phyloP scores from a whole-genome alignment of 345 rosid genomes.

The Linum trigynum region DNA sequence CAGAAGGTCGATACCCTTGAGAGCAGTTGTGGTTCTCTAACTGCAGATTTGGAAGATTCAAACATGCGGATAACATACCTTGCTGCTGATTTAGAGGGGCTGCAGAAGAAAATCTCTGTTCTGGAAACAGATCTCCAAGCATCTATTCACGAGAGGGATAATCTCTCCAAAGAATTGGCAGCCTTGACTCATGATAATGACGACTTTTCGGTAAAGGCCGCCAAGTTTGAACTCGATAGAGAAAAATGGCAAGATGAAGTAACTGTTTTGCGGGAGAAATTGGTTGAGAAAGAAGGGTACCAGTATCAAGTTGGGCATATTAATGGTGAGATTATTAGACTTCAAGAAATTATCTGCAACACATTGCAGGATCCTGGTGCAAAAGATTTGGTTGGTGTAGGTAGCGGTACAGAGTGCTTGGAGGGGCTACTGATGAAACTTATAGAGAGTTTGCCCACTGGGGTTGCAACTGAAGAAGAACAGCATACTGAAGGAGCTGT shows the following conservation, averaged over 20 bases:
- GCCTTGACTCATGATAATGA: conserved; percentile 34
- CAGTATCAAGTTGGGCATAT: conserved; percentile 37
- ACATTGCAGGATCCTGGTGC: conserved; percentile 45
- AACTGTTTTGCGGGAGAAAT: conserved; percentile 38
- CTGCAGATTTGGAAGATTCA: conserved; percentile 62
- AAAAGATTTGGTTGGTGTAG: conserved; percentile 33
- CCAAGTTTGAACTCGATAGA: conserved; percentile 49
- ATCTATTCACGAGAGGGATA: conserved; percentile 37
- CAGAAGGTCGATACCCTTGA: conserved; percentile 58
- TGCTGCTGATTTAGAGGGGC: conserved; percentile 14
- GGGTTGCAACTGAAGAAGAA: conserved; percentile 16
- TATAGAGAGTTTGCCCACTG: conserved; percentile 41
- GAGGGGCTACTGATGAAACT: conserved; percentile 58
- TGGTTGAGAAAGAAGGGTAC: conserved; percentile 40
- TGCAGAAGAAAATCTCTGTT: conserved; percentile 30
- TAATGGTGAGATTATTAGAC: conserved; percentile 40
- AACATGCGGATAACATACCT: conserved; percentile 20
- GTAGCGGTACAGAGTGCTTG: conserved; percentile 42
- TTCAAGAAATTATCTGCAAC: conserved; percentile 50
- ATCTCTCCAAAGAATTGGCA: conserved; percentile 56
- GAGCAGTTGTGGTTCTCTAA: conserved; percentile 41
- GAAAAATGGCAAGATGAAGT: conserved; percentile 44
- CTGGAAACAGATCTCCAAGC: conserved; percentile 47
- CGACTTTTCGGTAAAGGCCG: conserved; percentile 30
- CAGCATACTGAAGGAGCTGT: conserved; percentile 5